Percentiles rank a stretch among this genome's conserved stretches.
Evolutionary conservation across 2,329 filamentous ascomycete genomes (phyloP).

Genomic region (Aureobasidium zeae): DNA sequence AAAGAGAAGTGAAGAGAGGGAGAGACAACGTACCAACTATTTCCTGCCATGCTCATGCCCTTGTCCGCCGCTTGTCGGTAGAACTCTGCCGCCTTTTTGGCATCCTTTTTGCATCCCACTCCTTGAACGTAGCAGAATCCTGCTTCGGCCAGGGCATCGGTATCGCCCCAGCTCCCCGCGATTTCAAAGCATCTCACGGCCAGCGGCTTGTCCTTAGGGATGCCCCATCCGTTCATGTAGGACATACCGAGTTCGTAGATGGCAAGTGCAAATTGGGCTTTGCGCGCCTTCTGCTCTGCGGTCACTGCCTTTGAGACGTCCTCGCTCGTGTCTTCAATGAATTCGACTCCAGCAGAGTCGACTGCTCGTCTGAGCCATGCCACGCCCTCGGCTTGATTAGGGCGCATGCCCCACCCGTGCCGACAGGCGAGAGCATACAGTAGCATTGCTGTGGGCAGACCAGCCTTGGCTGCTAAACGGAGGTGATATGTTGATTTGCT

Average conservation of each 20-base stretch:
- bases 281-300: conserved; percentile 65
- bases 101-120: conserved; percentile 86
- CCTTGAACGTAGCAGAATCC: conserved; percentile 95
- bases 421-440: conserved; percentile 89
- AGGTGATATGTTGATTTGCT: conserved; percentile 96
- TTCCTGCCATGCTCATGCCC: conserved; percentile 95
- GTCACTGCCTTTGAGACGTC: conserved; percentile 9
- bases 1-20: too few relatives aligned
- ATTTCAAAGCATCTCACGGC: conserved; percentile 94
- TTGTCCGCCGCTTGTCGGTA: conserved; percentile 86
- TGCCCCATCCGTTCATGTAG: conserved; percentile 97
- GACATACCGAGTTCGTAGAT: conserved; percentile 95
- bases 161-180: conserved; percentile 89
- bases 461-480: conserved; percentile 74
- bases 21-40: conserved; percentile 70
- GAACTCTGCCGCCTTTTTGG: conserved; percentile 86
- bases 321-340: conserved; percentile 66
- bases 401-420: conserved; percentile 95
- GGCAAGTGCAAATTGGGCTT: conserved; percentile 87
- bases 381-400: conserved; percentile 82
- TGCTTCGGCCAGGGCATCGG: conserved; percentile 85
- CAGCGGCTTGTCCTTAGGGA: conserved; percentile 79
- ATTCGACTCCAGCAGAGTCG: conserved; percentile 70
- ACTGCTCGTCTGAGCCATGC: conserved; percentile 88
- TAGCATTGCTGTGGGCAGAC: conserved; percentile 88